Conservation (phyloP, 1,284 basidiomycete genomes). For the Peniophora sp. region DNA sequence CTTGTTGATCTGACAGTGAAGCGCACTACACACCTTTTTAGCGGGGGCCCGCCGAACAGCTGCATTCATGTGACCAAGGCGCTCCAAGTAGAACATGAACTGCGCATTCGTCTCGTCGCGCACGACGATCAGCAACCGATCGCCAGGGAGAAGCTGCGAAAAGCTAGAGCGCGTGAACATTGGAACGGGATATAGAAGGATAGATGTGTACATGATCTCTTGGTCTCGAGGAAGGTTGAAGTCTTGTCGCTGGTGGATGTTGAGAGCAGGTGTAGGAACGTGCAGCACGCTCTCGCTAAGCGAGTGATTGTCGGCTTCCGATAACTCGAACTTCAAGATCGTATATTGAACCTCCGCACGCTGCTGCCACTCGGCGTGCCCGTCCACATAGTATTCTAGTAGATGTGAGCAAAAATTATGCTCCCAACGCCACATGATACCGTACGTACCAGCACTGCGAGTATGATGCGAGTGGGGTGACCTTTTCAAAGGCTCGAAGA, state of each 20-base stretch:
- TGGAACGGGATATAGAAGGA: neutral
- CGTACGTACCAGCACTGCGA: too few species aligned
- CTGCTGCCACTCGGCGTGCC: neutral
- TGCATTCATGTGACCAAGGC: constrained; percentile 19
- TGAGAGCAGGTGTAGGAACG: neutral
- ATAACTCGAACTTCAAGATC: neutral
- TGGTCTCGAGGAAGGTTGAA: too few species aligned
- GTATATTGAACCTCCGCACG: neutral
- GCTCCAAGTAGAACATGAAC: constrained; percentile 32
- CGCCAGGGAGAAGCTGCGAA: neutral
- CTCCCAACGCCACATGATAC: too few species aligned
- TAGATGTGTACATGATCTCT: too few species aligned
- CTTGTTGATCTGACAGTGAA: too few species aligned
- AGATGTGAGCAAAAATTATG: neutral
- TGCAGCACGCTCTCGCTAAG: neutral
- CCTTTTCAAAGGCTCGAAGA: too few species aligned
- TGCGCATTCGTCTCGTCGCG: constrained; percentile 22
- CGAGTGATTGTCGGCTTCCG: neutral
- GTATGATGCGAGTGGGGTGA: too few species aligned
- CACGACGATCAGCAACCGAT: constrained; percentile 22
- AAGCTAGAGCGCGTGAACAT: neutral
- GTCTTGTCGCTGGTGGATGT: too few species aligned
- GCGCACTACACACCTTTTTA: constrained; percentile 19
- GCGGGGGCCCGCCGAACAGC: constrained; percentile 19
- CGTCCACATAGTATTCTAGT: neutral